Base-by-base conservation (phyloP, 768 basidiomycete species). In the Lyophyllum atratum region DNA sequence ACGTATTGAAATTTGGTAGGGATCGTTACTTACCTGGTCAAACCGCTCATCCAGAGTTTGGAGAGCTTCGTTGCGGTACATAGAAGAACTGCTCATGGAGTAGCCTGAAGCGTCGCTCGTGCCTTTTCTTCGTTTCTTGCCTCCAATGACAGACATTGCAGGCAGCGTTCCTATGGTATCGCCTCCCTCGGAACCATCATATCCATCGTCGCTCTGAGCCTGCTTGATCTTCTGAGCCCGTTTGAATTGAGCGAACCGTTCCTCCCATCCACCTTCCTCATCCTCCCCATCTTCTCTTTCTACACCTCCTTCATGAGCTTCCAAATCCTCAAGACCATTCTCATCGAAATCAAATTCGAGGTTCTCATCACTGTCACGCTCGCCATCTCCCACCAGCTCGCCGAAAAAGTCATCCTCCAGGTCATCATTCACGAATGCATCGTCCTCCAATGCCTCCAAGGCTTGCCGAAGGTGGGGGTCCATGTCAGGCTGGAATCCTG, bases 11-110 rank as follows among this genome's bases (percentile, higher is more conserved):
- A 29, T 50, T 19, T 42, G 10, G 14, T n/a, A 45, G 43, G 37
- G 43, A 14, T 33, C 26, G 43, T 11, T 55, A 59, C 80, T 59
- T 62, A 93, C 97, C 80, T 93, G 86, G 65, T 98, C 95, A 68
- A 98, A 99, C 11, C 87, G 83, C 67, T 98, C 93, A 67, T 99
- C 97, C 42, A 99, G 77, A 2, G 87, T 89, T 50, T 92, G 85
- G 26, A 98, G 73, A 0, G 93, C 87, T 63, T 94, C 90, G 61
- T 92, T 98, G 44, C 97, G 85, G 74, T 85, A 91, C 91, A 98
- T 93, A 14, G 93, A 93, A 3, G 93, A 94, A 65, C 93, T 95
- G 70, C 92, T 96, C 95, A 99, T 98, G 68, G 90, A 93, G 78
- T 96, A 96, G 12, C 93, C 95, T 21, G 92, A 93, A 9, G 92